Evolutionary conservation across 2,329 filamentous ascomycete genomes (phyloP).

Genomic region (Chaetomiaceae sp.): DNA sequence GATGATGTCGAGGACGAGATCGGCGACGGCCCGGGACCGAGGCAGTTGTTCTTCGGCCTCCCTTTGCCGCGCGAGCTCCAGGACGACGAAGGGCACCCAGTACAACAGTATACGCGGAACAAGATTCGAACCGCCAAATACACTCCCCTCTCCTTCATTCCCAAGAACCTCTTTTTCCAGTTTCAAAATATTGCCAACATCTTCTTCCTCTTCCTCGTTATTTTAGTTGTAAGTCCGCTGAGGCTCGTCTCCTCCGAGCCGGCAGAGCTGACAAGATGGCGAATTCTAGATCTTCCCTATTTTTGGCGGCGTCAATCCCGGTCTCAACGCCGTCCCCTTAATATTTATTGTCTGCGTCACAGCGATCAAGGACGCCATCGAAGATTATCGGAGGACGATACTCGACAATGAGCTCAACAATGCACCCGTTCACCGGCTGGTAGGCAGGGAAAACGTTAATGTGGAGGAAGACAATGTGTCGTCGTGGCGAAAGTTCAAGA

Average conservation of each 20-base stretch:
- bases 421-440: constrained; percentile 83
- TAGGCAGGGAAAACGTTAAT: constrained; percentile 91
- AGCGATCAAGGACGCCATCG: constrained; percentile 88
- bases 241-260: neutral
- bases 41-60: constrained; percentile 79
- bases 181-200: constrained; percentile 99
- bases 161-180: constrained; percentile 96
- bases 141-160: constrained; percentile 88
- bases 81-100: constrained; percentile 76
- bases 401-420: constrained; percentile 95
- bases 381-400: constrained; percentile 88
- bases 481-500: constrained; percentile 84
- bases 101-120: constrained; percentile 72
- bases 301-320: constrained; percentile 88
- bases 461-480: constrained; percentile 82
- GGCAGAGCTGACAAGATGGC: constrained; percentile 25
- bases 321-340: constrained; percentile 81
- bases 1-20: constrained; percentile 34
- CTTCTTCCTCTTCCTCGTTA: constrained; percentile 95
- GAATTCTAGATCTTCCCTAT: constrained; percentile 80
- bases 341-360: constrained; percentile 90
- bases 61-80: constrained; percentile 69
- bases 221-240: constrained; percentile 71
- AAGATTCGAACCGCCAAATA: constrained; percentile 99
- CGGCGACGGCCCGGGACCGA: constrained; percentile 41